Percentiles rank a stretch among this genome's conserved stretches.
Evolutionary conservation across 2,329 filamentous ascomycete genomes (phyloP).

Genomic region (Trichoderma lentiforme): DNA sequence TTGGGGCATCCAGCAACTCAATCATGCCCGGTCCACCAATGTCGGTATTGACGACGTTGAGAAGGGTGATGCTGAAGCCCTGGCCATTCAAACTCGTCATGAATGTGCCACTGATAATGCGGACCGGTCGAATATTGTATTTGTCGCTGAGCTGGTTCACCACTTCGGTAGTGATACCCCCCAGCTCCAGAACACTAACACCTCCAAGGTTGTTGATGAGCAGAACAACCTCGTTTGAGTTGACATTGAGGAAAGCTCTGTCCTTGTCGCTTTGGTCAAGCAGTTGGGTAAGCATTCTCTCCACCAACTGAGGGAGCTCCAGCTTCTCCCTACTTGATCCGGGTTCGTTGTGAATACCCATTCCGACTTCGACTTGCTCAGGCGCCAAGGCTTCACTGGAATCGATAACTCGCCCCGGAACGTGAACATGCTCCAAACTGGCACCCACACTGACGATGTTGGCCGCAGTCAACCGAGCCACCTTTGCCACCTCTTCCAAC

Average conservation of each 20-base stretch:
- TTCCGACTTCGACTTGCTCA: slow-evolving; percentile 63
- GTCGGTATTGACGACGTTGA: slow-evolving; percentile 60
- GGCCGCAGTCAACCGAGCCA: slow-evolving; percentile 67
- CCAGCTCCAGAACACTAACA: slow-evolving; percentile 68
- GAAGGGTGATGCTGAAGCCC: slow-evolving; percentile 69
- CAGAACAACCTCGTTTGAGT: slow-evolving; percentile 62
- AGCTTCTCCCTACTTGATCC: slow-evolving; percentile 52
- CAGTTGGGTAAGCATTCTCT: slow-evolving; percentile 66
- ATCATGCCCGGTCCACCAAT: slow-evolving; percentile 61
- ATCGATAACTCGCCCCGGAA: slow-evolving; percentile 69
- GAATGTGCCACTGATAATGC: slow-evolving; percentile 66
- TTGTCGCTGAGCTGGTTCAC: slow-evolving; percentile 56
- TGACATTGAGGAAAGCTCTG: slow-evolving; percentile 65
- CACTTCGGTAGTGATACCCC: slow-evolving; percentile 68
- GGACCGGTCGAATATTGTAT: slow-evolving; percentile 59
- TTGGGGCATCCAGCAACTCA: slow-evolving; percentile 65
- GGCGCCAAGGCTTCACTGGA: slow-evolving; percentile 54
- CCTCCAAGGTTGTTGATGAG: slow-evolving; percentile 75
- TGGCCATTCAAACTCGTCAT: slow-evolving; percentile 77
- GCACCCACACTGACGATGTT: slow-evolving; percentile 85
- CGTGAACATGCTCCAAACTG: slow-evolving; percentile 86
- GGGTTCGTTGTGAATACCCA: slow-evolving; percentile 75
- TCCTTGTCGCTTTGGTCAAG: slow-evolving; percentile 64
- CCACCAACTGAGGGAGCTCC: slow-evolving; percentile 53
- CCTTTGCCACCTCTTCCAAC: slow-evolving; percentile 67